Percentiles rank a stretch among this genome's conserved stretches.
phyloP scores from a whole-genome alignment of 2,329 filamentous ascomycete species.

The Sclerotinia nivalis region DNA sequence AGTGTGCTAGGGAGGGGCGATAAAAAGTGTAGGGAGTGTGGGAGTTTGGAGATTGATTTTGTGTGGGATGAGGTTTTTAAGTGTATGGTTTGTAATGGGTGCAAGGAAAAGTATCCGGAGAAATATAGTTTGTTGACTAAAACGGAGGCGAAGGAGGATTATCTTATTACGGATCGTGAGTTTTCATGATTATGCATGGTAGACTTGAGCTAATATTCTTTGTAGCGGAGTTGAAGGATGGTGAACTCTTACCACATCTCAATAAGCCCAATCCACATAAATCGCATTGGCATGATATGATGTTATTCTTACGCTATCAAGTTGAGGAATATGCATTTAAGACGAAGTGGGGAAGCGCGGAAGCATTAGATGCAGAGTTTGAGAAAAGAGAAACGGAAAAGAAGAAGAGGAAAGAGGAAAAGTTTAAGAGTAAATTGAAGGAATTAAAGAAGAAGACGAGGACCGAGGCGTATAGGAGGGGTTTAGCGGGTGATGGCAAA shows the following conservation, averaged over 20 bases:
- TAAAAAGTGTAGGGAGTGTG: slow-evolving; percentile 82
- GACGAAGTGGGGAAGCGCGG: slow-evolving; percentile 86
- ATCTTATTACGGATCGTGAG: slow-evolving; percentile 86
- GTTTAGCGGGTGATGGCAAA: slow-evolving; percentile 55
- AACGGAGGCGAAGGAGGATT: slow-evolving; percentile 94
- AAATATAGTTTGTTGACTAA: slow-evolving; percentile 96
- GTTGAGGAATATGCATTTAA: slow-evolving; percentile 91
- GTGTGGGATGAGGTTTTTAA: slow-evolving; percentile 87
- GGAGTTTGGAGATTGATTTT: slow-evolving; percentile 84
- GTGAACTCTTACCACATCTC: slow-evolving; percentile 81
- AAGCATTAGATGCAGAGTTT: slow-evolving; percentile 86
- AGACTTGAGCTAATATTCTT: slow-evolving; percentile 17
- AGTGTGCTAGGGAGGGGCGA: slow-evolving; percentile 66
- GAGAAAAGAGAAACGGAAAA: slow-evolving; percentile 75
- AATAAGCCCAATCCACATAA: slow-evolving; percentile 94
- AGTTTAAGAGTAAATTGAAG: slow-evolving; percentile 84
- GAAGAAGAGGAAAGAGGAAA: slow-evolving; percentile 83
- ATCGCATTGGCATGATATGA: slow-evolving; percentile 97
- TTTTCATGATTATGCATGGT: slow-evolving; percentile 32
- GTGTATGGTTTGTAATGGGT: slow-evolving; percentile 72
- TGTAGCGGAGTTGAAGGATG: slow-evolving; percentile 86
- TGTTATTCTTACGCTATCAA: slow-evolving; percentile 90
- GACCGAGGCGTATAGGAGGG: slow-evolving; percentile 83
- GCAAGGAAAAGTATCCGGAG: slow-evolving; percentile 87
- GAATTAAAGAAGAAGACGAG: slow-evolving; percentile 92